Evolutionary conservation across 176 grass and related monocot species (phyloP).

Genomic region (Carex kokanica): DNA sequence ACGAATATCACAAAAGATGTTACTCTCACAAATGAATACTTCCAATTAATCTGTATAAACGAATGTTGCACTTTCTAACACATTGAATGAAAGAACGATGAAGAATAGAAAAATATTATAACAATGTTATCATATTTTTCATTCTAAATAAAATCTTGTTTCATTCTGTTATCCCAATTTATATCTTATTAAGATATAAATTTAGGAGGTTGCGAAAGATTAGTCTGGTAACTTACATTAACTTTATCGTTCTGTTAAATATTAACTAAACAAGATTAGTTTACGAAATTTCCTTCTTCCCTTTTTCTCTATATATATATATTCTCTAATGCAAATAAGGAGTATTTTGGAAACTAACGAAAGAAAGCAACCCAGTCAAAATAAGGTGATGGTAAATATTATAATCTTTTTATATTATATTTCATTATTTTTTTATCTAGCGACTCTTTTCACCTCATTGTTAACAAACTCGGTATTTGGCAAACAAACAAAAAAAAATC

Average conservation of each 20-base stretch:
- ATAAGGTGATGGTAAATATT: neutral
- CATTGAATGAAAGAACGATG: neutral
- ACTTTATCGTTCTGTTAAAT: neutral
- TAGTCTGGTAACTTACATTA: neutral
- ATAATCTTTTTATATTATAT: neutral
- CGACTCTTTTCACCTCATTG: neutral
- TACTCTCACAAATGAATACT: no score
- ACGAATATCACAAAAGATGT: neutral
- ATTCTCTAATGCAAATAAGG: neutral
- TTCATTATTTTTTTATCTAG: neutral
- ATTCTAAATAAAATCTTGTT: no score
- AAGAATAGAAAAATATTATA: no score
- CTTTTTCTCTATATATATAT: neutral
- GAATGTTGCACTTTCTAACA: neutral
- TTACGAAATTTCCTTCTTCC: neutral
- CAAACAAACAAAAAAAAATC: no score
- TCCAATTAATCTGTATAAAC: no score
- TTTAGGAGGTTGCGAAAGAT: no score
- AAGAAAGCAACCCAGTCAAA: neutral
- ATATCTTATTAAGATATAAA: no score
- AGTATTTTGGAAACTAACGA: neutral
- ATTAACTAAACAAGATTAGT: neutral
- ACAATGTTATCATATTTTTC: no score
- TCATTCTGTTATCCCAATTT: no score
- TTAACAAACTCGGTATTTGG: neutral